Evolutionary conservation across 1,139 yeast species (phyloP), one percentile per base, ranked within the genome.

Genomic region (Saccharomyces pastorianus): DNA sequence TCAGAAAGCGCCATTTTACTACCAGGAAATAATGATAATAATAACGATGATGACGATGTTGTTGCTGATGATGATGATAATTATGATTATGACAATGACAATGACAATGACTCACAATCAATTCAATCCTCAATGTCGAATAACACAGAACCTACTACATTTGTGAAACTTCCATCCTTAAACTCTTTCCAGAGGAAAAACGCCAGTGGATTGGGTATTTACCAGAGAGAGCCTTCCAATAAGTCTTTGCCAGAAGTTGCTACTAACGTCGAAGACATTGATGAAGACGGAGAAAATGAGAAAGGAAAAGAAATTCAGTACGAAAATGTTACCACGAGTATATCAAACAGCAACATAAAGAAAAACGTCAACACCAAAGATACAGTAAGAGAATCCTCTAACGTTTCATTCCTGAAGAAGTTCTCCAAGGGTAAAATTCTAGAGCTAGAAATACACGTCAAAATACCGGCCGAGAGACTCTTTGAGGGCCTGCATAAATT

Each of bases 401-500:
- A 59, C 34, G 53, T 54, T 1, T 59, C 69, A 0, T 80, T 85
- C 59, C 83, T 84, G 72, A 74, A 88, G 61, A 84, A 83, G 63
- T 72, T 84, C 56, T 82, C 88, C 11, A 71, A 56, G 52, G 68
- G 44, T 38, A 38, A 67, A 44, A 79, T 84, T 2, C 74, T 48
- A 47, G 62, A 61, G 48, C 51, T 49, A 6, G 56, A 58, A 14
- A 52, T 71, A 34, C 62, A 64, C 41, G 68, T 73, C 2, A 63
- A 61, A n/a, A 69, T 70, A 49, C 64, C 65, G 17, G 64, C 70
- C 3, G 56, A 57, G 7, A 88, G 84, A 66, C 79, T 84, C 77
- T 77, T 79, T 52, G 79, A 82, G 44, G 89, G 89, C 3, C 72
- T 85, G 61, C 78, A 75, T 67, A 82, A 86, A 46, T 76, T 85